Evolutionary conservation across 2,329 filamentous ascomycete species (phyloP), one percentile per base, ranked within the genome.

Genomic region (Pseudogymnoascus sp.): DNA sequence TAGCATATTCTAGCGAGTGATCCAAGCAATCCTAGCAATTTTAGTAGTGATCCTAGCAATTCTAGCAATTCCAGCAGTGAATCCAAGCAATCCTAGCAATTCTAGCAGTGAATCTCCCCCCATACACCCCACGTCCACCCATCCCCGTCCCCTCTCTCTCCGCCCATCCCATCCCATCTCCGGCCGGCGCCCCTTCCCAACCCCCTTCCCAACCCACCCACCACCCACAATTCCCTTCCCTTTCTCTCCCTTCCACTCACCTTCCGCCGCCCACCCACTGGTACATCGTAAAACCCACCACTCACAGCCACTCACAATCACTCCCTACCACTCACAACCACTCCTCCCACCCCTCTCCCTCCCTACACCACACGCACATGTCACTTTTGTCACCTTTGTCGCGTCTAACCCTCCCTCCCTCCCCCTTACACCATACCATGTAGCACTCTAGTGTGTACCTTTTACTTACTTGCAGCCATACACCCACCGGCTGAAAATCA

Each of bases 361-460:
- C n/a, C n/a, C 25, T 14, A 8, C n/a, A 31, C 11, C 48, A 31
- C 48, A 54, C 48, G n/a, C 25, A 54, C 25, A 54, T 54, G 48
- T 54, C 13, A 13, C 21, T 28, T 13, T 34, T 19, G 48, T 54
- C 13, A 13, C 21, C 16, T 13, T 34, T 19, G 45, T 54, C 48
- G 48, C 48, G 48, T 34, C 48, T 54, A 54, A 48, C 43, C 43
- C n/a, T n/a, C n/a, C n/a, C n/a, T n/a, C n/a, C n/a, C n/a, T n/a
- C n/a, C n/a, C 43, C 45, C 45, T 51, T 51, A 51, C 31, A 34
- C 31, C n/a, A n/a, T n/a, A n/a, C n/a, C n/a, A 34, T 34, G 31
- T 34, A 34, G 3, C 28, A 51, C 23, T n/a, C 10, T 28, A 16
- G 8, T 31, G 3, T 8, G 19, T 31, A 48, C 48, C 23, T 31